Conservation (phyloP, 768 basidiomycete genomes). For the Leucogyrophana mollusca region DNA sequence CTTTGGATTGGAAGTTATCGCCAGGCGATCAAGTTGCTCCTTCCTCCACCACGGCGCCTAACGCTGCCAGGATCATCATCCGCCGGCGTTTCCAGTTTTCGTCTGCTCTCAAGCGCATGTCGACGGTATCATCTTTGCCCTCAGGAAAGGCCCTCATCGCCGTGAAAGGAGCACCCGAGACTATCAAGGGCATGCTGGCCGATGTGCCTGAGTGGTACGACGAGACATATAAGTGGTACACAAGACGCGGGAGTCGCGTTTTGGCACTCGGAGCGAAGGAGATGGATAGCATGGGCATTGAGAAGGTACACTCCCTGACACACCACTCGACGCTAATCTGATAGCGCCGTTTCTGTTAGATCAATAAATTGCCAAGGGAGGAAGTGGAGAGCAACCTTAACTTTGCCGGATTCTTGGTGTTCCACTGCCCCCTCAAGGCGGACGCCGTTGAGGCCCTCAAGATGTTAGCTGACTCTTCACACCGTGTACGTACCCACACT, state of each 20-base stretch:
- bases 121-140: conserved; percentile 73
- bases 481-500: conserved; percentile 64
- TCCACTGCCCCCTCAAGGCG: conserved; percentile 95
- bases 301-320: conserved; percentile 51
- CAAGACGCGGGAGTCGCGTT: conserved; percentile 89
- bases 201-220: conserved; percentile 80
- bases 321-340: background rate
- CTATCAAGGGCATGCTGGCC: conserved; percentile 84
- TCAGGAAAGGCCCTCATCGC: conserved; percentile 63
- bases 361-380: conserved; percentile 84
- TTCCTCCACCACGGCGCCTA: conserved; percentile 44
- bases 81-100: conserved; percentile 97
- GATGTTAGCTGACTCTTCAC: conserved; percentile 95
- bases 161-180: conserved; percentile 98
- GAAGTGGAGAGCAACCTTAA: conserved; percentile 72
- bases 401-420: conserved; percentile 97
- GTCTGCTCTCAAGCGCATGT: conserved; percentile 97
- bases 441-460: conserved; percentile 90
- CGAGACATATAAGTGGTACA: conserved; percentile 93
- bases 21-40: conserved; percentile 73
- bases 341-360: conserved; percentile 40
- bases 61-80: conserved; percentile 65
- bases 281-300: conserved; percentile 64
- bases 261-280: conserved; percentile 89
- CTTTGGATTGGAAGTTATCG: conserved; percentile 82